These are phyloP conservation scores for Mrakia frigida DNA, from an alignment of 768 basidiomycete genomes.

Conservation along the genomic window DNA sequence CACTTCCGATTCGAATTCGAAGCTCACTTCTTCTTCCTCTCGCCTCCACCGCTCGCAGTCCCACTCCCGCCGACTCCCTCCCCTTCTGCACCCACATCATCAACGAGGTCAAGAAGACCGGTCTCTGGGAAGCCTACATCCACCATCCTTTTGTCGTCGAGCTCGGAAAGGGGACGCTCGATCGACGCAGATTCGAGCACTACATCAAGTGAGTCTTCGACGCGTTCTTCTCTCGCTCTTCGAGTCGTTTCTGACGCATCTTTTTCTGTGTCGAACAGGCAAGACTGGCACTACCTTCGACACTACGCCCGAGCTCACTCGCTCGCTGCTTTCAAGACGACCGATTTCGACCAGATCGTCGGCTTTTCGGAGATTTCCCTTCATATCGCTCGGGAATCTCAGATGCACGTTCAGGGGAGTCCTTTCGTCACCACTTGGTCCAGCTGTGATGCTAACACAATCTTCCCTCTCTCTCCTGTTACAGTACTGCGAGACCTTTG, in stretches of 20 bases:
- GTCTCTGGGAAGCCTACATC: conserved; percentile 67
- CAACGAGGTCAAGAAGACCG: conserved; percentile 45
- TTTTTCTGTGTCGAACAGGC: neutral
- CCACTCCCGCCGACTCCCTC: conserved; percentile 57
- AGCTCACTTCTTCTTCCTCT: neutral
- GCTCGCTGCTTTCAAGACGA: conserved; percentile 74
- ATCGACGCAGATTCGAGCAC: conserved; percentile 63
- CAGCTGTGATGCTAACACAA: neutral
- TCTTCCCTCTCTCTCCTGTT: neutral
- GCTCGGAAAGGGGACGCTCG: conserved; percentile 67
- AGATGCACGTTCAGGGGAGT: conserved; percentile 57
- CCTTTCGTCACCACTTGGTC: neutral
- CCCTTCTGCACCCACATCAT: conserved; percentile 67
- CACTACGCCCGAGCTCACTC: conserved; percentile 81
- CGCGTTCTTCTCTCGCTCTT: too few species aligned
- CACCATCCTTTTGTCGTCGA: conserved; percentile 77
- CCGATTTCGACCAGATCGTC: conserved; percentile 58
- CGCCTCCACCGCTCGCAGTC: conserved; percentile 50
- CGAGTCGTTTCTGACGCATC: neutral
- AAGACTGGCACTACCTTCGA: conserved; percentile 44
- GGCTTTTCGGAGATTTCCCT: conserved; percentile 61
- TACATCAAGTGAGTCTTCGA: conserved; percentile 57
- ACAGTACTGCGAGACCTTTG: conserved; percentile 65
- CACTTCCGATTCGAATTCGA: neutral
- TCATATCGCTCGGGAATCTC: conserved; percentile 62